Conservation (phyloP, 2,329 filamentous ascomycete genomes). For the Talaromyces sp. region DNA sequence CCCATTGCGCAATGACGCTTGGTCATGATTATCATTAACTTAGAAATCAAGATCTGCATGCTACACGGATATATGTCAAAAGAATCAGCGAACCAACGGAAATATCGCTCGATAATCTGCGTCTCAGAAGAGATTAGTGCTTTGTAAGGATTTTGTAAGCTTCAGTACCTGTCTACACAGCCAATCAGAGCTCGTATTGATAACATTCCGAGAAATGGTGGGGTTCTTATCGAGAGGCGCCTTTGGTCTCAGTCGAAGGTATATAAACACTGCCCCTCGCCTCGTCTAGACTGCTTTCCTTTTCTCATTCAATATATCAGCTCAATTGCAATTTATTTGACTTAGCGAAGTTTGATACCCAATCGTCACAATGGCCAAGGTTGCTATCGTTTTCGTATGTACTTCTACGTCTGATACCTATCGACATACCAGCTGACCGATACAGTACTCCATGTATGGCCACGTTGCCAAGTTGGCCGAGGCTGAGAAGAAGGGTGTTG, state of each 20-base stretch:
- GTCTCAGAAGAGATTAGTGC: neutral
- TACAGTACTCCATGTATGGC: conserved; percentile 88
- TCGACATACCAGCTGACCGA: neutral
- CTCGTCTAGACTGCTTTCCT: neutral
- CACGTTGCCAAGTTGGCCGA: conserved; percentile 81
- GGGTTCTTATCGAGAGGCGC: neutral
- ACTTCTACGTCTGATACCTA: conserved; percentile 4
- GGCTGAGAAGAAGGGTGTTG: conserved; percentile 86
- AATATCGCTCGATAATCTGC: neutral
- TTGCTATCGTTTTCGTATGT: conserved; percentile 85
- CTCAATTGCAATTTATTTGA: neutral
- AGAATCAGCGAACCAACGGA: neutral
- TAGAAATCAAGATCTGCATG: neutral
- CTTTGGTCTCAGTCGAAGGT: neutral
- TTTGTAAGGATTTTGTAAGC: conserved; percentile 19
- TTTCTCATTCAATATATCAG: neutral
- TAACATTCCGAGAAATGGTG: neutral
- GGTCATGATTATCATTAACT: neutral
- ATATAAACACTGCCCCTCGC: conserved; percentile 3
- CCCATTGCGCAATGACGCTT: neutral
- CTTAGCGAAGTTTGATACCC: neutral
- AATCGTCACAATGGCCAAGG: conserved; percentile 68
- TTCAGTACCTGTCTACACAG: neutral
- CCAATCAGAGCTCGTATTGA: conserved; percentile 8
- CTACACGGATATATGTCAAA: neutral